Percentiles rank a stretch among this genome's conserved stretches.
These are phyloP conservation scores for Zhuliangozyma blackwelliae DNA, from an alignment of 1,139 yeast species.

Conservation along the genomic window DNA sequence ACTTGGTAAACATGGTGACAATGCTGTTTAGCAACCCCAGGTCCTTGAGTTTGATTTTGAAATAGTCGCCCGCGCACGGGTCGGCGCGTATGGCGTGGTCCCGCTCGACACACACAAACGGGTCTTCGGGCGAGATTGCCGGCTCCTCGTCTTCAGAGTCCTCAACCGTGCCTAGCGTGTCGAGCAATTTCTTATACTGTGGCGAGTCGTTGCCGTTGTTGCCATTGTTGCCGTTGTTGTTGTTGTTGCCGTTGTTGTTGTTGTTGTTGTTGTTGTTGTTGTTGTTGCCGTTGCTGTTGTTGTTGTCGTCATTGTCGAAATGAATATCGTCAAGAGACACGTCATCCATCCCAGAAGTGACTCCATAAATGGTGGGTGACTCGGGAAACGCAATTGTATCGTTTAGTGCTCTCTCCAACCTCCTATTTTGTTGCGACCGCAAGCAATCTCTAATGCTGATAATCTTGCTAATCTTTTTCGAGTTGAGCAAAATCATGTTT, in stretches of 20 bases:
- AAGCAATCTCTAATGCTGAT: constrained; percentile 34
- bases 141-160: constrained; percentile 49
- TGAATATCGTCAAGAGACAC: constrained; percentile 31
- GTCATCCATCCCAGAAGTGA: constrained; percentile 37
- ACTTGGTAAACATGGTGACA: constrained; percentile 33
- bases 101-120: constrained; percentile 42
- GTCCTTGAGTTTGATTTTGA: constrained; percentile 40
- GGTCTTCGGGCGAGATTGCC: constrained; percentile 41
- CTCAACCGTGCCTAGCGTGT: constrained; percentile 21
- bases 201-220: no score
- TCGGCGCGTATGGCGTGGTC: constrained; percentile 27
- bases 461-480: constrained; percentile 33
- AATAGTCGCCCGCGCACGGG: constrained; percentile 43
- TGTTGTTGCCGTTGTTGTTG: no score
- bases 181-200: constrained; percentile 11
- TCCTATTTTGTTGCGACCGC: constrained; percentile 26
- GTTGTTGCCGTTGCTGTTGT: constrained; percentile 2
- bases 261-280: constrained; percentile 7
- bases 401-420: constrained; percentile 31
- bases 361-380: constrained; percentile 16
- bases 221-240: no score
- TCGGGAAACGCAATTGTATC: constrained; percentile 20
- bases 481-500: constrained; percentile 45
- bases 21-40: constrained; percentile 35
- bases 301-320: constrained; percentile 10